These are phyloP conservation scores for Coemansia sp. DNA, from an alignment of 192 early-diverging fungal genomes.

Conservation along the genomic window DNA sequence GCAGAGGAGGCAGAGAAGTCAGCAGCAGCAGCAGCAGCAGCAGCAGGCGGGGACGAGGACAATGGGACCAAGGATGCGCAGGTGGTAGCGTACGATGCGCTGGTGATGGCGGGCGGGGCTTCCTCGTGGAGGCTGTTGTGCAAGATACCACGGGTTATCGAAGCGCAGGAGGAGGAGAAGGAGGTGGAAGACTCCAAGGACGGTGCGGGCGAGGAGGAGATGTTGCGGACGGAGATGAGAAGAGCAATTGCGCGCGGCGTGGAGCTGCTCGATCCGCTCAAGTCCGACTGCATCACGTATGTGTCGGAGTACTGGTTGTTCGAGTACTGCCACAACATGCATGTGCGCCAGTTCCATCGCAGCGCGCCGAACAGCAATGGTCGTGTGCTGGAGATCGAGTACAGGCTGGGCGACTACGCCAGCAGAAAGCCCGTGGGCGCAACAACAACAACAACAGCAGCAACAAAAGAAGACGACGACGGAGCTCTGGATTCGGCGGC, in stretches of 20 bases:
- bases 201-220: not conserved
- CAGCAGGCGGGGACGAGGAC: not conserved
- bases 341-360: constrained; percentile 66
- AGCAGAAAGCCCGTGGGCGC: constrained; percentile 18
- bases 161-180: constrained; percentile 18
- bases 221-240: constrained; percentile 9
- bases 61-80: not conserved
- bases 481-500: not conserved
- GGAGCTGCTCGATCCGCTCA: constrained; percentile 50
- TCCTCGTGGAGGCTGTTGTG: constrained; percentile 51
- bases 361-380: constrained; percentile 29
- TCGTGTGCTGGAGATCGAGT: constrained; percentile 38
- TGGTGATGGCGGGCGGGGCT: constrained; percentile 20
- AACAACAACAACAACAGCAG: not conserved
- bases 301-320: constrained; percentile 74
- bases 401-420: constrained; percentile 40
- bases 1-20: not conserved
- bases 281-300: constrained; percentile 55
- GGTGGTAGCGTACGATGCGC: constrained; percentile 20
- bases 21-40: not conserved
- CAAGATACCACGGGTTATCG: constrained; percentile 53
- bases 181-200: constrained; percentile 20
- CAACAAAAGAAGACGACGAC: constrained; percentile 3
- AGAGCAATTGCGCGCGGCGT: constrained; percentile 58
- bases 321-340: constrained; percentile 74